phyloP scores from a whole-genome alignment of 202 grass and related monocot species.

The Thinopyrum obtusiflorum region DNA sequence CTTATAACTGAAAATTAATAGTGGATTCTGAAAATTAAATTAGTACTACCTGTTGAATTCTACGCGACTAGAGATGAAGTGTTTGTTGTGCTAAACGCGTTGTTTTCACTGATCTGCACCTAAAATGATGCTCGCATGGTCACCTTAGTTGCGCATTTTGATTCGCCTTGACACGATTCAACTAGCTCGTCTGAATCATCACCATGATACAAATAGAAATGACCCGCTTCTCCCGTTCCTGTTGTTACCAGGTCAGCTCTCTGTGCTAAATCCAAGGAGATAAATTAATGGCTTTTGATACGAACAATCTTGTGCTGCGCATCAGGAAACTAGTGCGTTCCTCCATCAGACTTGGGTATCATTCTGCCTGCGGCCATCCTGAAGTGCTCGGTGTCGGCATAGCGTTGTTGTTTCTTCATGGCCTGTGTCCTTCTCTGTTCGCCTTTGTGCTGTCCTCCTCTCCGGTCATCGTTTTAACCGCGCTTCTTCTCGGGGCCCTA shows the following conservation, averaged over 20 bases:
- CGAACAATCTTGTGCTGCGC: constrained; percentile 9
- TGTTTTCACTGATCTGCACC: not conserved
- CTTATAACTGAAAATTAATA: not conserved
- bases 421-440: constrained; percentile 35
- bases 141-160: not conserved
- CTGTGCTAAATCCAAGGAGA: constrained; percentile 4
- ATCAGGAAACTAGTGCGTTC: constrained; percentile 32
- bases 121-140: not conserved
- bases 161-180: not conserved
- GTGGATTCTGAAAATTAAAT: constrained; percentile 5
- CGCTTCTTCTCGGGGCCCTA: constrained; percentile 64
- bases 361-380: constrained; percentile 35
- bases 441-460: constrained; percentile 42
- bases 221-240: constrained; percentile 8
- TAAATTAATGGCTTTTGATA: constrained; percentile 26
- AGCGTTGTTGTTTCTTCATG: constrained; percentile 42
- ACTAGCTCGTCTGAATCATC: not conserved
- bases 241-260: not conserved
- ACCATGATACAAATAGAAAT: not conserved
- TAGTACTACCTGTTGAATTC: no score
- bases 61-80: not conserved
- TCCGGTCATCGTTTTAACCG: constrained; percentile 46
- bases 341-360: constrained; percentile 38
- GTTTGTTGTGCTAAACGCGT: not conserved
- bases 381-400: not conserved